phyloP scores from a whole-genome alignment of 1,284 basidiomycete genomes.

The Coniferiporia sulphurascens region DNA sequence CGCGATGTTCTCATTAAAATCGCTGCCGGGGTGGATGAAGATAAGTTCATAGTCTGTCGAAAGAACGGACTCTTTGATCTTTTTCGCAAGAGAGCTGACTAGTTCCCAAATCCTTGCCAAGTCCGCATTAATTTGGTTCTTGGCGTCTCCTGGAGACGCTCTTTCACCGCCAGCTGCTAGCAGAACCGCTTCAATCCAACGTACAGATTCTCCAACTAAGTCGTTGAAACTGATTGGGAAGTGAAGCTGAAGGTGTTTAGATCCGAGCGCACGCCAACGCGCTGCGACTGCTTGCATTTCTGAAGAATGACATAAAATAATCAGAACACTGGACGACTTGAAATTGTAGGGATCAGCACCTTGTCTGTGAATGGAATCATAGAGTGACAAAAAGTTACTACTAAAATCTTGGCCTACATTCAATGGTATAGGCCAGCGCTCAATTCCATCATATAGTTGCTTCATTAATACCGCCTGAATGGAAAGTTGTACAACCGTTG shows the following conservation, averaged over 20 bases:
- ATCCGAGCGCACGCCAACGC: constrained; percentile 3
- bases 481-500: constrained; percentile 1
- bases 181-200: neutral
- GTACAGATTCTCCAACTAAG: neutral
- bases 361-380: neutral
- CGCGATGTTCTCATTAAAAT: neutral
- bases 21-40: neutral
- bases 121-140: neutral
- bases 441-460: neutral
- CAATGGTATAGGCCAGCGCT: neutral
- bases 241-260: neutral
- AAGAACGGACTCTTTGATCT: neutral
- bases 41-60: constrained; percentile 7
- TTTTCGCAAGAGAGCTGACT: neutral
- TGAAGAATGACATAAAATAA: too few relatives aligned
- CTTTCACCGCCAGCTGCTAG: neutral
- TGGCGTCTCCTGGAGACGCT: neutral
- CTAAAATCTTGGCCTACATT: neutral
- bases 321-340: neutral
- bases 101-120: neutral
- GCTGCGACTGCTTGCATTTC: constrained; percentile 7
- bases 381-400: neutral
- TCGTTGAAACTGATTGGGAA: neutral
- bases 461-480: neutral
- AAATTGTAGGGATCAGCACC: neutral